phyloP scores from a whole-genome alignment of 1,139 yeast genomes.

The Suhomyces maxii region DNA sequence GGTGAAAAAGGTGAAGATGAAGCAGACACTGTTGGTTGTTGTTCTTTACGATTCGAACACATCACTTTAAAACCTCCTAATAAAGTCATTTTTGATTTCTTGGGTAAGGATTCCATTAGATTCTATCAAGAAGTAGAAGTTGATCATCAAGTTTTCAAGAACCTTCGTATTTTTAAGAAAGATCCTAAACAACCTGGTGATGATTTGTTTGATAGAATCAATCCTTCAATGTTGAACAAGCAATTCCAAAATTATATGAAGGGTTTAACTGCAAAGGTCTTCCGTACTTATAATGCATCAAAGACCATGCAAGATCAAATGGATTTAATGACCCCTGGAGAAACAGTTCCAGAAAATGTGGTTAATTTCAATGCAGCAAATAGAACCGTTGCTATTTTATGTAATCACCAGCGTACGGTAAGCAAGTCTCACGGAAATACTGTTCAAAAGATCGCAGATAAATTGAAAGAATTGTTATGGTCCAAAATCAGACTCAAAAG shows the following conservation, averaged over 20 bases:
- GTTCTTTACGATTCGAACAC: slow-evolving; percentile 89
- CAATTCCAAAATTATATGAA: slow-evolving; percentile 89
- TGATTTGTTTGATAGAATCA: slow-evolving; percentile 85
- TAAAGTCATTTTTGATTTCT: slow-evolving; percentile 85
- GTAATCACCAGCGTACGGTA: slow-evolving; percentile 96
- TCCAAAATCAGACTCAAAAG: slow-evolving; percentile 72
- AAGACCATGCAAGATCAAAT: slow-evolving; percentile 95
- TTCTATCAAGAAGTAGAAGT: slow-evolving; percentile 92
- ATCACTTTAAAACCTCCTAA: slow-evolving; percentile 83
- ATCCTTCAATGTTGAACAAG: slow-evolving; percentile 79
- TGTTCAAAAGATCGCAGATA: slow-evolving; percentile 76
- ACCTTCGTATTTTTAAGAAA: slow-evolving; percentile 81
- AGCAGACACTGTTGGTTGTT: slow-evolving; percentile 98
- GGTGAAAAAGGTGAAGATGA: slow-evolving; percentile 97
- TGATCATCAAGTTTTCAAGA: slow-evolving; percentile 84
- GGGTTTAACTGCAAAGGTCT: slow-evolving; percentile 93
- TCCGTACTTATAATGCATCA: slow-evolving; percentile 96
- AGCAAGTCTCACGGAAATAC: slow-evolving; percentile 80
- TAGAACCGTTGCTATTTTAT: slow-evolving; percentile 89
- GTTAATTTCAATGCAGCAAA: slow-evolving; percentile 92
- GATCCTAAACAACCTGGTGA: slow-evolving; percentile 90
- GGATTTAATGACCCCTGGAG: slow-evolving; percentile 77
- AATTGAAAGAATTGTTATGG: slow-evolving; percentile 79
- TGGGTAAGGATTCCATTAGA: slow-evolving; percentile 94
- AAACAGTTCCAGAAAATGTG: slow-evolving; percentile 85